Percentiles rank a stretch among this genome's conserved stretches.
Conservation (phyloP, 148 eudicot species). For the Fagopyrum esculentum region DNA sequence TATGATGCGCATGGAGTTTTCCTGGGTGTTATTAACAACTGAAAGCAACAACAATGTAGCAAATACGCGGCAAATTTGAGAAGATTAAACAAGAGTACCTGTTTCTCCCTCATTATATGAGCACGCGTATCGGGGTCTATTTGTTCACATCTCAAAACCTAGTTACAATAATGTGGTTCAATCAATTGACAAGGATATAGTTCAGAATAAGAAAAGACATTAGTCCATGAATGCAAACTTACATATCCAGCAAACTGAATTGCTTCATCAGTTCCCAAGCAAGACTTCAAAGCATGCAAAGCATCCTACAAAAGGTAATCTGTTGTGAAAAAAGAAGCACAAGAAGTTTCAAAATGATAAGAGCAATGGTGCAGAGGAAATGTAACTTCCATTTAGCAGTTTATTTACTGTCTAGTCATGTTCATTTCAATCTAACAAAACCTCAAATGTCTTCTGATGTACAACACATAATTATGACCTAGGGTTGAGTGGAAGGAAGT, state of each 20-base stretch:
- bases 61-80: background rate
- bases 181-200: background rate
- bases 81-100: conserved; percentile 26
- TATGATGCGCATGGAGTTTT: no score
- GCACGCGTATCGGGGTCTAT: conserved; percentile 81
- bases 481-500: no score
- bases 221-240: conserved; percentile 21
- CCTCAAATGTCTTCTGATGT: no score
- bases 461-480: no score
- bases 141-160: conserved; percentile 74
- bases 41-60: background rate
- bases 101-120: conserved; percentile 73
- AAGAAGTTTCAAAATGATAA: no score
- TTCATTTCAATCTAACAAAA: no score
- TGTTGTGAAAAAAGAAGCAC: no score
- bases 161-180: conserved; percentile 12
- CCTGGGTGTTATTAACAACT: background rate
- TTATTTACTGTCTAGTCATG: no score
- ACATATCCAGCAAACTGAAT: conserved; percentile 68
- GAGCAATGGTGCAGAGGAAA: no score
- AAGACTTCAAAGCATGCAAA: conserved; percentile 54
- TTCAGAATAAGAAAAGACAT: background rate
- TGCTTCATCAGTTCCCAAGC: conserved; percentile 67
- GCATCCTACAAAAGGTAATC: conserved; percentile 43
- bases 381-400: no score